These are phyloP conservation scores for Rhododendron molle DNA, from an alignment of 148 eudicot species.

Conservation along the genomic window DNA sequence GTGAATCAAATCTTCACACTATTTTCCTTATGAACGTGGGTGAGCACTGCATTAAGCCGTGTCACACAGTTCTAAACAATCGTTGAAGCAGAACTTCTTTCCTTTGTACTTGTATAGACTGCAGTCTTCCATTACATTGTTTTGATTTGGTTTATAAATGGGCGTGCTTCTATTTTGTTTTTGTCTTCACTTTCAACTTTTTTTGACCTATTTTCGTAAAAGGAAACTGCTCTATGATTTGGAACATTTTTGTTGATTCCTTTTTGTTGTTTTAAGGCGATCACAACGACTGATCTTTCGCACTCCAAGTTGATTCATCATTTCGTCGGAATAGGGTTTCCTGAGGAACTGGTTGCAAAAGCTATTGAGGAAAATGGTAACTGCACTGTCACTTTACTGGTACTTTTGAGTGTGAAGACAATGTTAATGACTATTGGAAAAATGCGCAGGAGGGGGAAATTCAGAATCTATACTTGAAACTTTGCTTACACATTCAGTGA, in stretches of 20 bases:
- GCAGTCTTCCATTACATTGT: background rate
- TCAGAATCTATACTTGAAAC: constrained; percentile 44
- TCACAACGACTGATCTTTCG: constrained; percentile 47
- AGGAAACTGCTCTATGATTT: background rate
- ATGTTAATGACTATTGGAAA: background rate
- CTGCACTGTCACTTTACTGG: background rate
- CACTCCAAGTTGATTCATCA: constrained; percentile 39
- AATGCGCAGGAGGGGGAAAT: constrained; percentile 45
- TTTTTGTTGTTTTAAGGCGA: constrained; percentile 29
- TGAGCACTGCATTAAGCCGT: background rate
- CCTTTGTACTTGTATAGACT: background rate
- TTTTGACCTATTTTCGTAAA: background rate
- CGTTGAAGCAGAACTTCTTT: background rate
- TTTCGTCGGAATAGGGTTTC: constrained; percentile 57
- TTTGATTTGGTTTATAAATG: background rate
- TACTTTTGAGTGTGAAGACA: background rate
- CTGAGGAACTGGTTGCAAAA: constrained; percentile 44
- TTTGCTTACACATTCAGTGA: constrained; percentile 58
- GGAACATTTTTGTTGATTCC: background rate
- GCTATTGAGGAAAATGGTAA: constrained; percentile 61
- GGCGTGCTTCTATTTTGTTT: background rate
- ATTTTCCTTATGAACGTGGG: background rate
- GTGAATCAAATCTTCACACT: background rate
- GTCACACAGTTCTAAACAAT: background rate
- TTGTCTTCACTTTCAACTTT: background rate